Evolutionary conservation across 2,329 filamentous ascomycete species (phyloP).

Genomic region (Gaeumannomyces sp.): DNA sequence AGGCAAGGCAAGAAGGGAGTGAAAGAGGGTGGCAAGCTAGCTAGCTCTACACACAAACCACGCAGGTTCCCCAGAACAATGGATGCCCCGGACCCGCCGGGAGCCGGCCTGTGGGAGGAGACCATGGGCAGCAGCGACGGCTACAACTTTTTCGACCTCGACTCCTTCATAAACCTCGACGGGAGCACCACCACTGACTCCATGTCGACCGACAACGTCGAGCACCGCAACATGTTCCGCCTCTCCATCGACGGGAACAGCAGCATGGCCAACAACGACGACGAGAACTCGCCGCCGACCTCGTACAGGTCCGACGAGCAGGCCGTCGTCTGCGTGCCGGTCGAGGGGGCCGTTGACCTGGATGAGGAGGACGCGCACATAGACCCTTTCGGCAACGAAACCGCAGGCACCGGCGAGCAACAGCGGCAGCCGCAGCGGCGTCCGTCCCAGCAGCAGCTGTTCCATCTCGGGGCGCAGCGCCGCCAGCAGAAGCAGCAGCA

Average conservation of each 20-base stretch:
- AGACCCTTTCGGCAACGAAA: not conserved
- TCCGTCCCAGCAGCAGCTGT: slow-evolving; percentile 8
- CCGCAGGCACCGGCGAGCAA: not conserved
- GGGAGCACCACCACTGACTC: slow-evolving; percentile 13
- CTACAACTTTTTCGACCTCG: slow-evolving; percentile 22
- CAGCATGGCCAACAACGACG: slow-evolving; percentile 1
- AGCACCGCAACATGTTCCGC: slow-evolving; percentile 12
- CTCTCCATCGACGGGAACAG: slow-evolving; percentile 1
- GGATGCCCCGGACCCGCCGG: not conserved
- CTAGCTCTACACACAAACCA: not conserved
- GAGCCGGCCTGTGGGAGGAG: not conserved
- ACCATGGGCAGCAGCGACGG: not conserved
- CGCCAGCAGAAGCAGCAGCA: not conserved
- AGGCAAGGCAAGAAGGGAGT: not conserved
- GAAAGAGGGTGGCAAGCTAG: not conserved
- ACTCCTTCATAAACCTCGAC: slow-evolving; percentile 21
- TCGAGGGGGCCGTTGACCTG: too few relatives aligned
- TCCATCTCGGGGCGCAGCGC: slow-evolving; percentile 1
- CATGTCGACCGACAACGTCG: slow-evolving; percentile 10
- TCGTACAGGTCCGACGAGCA: slow-evolving; percentile 3
- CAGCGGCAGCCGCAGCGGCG: slow-evolving; percentile 9
- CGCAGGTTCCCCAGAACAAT: not conserved
- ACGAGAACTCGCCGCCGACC: not conserved
- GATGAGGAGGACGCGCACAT: not conserved
- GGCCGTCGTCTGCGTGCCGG: not conserved